Evolutionary conservation across 2,329 filamentous ascomycete species (phyloP).

Genomic region (Xylariaceae sp.): DNA sequence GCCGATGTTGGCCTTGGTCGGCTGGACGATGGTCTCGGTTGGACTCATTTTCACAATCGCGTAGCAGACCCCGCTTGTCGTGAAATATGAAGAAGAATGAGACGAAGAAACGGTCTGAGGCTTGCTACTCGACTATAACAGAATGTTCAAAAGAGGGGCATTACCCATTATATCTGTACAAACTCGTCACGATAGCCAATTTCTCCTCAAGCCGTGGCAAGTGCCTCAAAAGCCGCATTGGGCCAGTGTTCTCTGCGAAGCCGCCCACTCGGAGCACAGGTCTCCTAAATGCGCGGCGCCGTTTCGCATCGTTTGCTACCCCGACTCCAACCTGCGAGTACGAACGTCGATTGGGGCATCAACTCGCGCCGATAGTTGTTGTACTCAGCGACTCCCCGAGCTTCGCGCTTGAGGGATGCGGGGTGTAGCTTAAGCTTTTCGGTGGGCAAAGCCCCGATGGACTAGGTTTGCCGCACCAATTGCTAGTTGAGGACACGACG

Average conservation of each 20-base stretch:
- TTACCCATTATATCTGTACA: constrained; percentile 16
- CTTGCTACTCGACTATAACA: constrained; percentile 14
- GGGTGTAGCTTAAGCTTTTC: not conserved
- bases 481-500: not conserved
- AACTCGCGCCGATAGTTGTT: not conserved
- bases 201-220: constrained; percentile 6
- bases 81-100: not conserved
- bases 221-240: not conserved
- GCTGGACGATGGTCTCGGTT: constrained; percentile 39
- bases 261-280: not conserved
- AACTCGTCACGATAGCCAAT: constrained; percentile 19
- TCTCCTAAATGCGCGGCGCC: too few relatives aligned
- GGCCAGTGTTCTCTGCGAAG: too few relatives aligned
- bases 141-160: constrained; percentile 24
- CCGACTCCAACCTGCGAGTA: not conserved
- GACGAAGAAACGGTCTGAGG: constrained; percentile 9
- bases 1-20: constrained; percentile 83
- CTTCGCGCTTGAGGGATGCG: not conserved
- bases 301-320: not conserved
- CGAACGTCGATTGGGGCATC: not conserved
- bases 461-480: constrained; percentile 4
- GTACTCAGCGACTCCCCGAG: too few relatives aligned
- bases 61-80: not conserved
- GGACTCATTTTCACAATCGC: constrained; percentile 25
- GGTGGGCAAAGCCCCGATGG: not conserved